These are phyloP conservation scores for Hyaloperonospora arabidopsidis DNA, from an alignment of 352 stramenopile species.

Conservation along the genomic window DNA sequence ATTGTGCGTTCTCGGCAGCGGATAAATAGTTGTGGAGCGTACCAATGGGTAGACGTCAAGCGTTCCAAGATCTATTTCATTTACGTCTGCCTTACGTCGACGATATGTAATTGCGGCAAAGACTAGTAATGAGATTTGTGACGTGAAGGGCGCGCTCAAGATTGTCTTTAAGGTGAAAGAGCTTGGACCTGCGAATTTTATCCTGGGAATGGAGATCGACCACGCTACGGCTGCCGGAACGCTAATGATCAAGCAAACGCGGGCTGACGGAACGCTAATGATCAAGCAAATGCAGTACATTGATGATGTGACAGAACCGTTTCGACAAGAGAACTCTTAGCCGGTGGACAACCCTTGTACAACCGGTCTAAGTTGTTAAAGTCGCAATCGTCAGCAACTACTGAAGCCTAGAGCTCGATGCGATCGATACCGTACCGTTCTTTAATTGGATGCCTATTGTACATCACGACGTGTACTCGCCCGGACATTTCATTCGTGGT, in stretches of 20 bases:
- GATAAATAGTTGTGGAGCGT: slow-evolving; percentile 7
- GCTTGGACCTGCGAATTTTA: slow-evolving; percentile 11
- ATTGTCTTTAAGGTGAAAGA: slow-evolving; percentile 18
- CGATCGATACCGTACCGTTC: slow-evolving; percentile 9
- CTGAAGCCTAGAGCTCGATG: slow-evolving; percentile 3
- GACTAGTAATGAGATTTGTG: background rate
- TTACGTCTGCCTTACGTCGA: slow-evolving; percentile 9
- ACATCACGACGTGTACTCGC: slow-evolving; percentile 11
- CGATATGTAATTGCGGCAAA: slow-evolving; percentile 10
- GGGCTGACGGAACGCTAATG: slow-evolving; percentile 1
- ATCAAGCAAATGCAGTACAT: slow-evolving; percentile 20
- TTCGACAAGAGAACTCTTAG: slow-evolving; percentile 13
- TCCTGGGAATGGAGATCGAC: slow-evolving; percentile 21
- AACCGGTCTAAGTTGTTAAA: no score
- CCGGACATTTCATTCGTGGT: slow-evolving; percentile 10
- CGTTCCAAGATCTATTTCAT: background rate
- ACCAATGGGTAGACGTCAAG: slow-evolving; percentile 17
- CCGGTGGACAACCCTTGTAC: slow-evolving; percentile 6
- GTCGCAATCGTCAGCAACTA: slow-evolving; percentile 1
- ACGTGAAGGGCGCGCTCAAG: slow-evolving; percentile 11
- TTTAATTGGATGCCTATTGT: slow-evolving; percentile 8
- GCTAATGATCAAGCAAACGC: slow-evolving; percentile 16
- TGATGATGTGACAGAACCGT: slow-evolving; percentile 7
- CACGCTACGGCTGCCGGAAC: slow-evolving; percentile 2
- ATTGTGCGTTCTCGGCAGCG: slow-evolving; percentile 3